Base-by-base conservation (phyloP, 2,329 filamentous ascomycete species). In the Aspergillus hortae region DNA sequence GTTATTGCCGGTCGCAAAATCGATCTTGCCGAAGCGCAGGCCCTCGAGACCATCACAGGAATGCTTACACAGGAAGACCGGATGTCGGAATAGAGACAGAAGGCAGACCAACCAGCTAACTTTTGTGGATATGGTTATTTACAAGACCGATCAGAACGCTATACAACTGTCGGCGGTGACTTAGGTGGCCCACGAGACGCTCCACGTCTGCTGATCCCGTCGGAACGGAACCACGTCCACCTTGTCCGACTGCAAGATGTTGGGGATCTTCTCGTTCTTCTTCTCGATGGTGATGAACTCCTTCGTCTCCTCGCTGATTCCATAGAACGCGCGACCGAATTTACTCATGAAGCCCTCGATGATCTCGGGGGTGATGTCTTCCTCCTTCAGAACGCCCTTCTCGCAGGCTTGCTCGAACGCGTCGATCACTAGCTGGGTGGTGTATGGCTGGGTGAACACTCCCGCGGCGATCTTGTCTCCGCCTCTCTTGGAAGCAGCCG, bases 221-320 rank as follows among this genome's bases (percentile, higher is more conserved):
- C 83, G 74, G 66, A 87, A 89, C 9, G 84, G 84, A 56, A 88
- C 83, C 40, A 89, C 81, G 64, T 86, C 81, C 11, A 84, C 71
- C 35, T 79, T 79, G 11, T 79, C 74, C 23, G 77, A 81, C 63
- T 72, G 77, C 50, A 88, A 63, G 36, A 80, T 74, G 52, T 81
- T 76, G 25, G 74, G 70, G 35, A 88, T 79, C 54, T 72, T 77
- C 61, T 79, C 79, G n/a, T 74, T 76, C 44, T 76, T 76, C 67
- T 76, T 82, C 61, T 74, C 80, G 55, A 88, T 66, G 49, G 81
- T 72, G 61, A 89, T 82, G 57, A 74, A 80, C 62, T 74, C 60
- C 54, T 67, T 64, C 70, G 72, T 52, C 68, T 74, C 57, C 63
- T 77, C 71, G n/a, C 70, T 70, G 2, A 83, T 74, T 36, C 74